Percentiles rank a stretch among this genome's conserved stretches.
phyloP scores from a whole-genome alignment of 2,329 filamentous ascomycete species.

The Ramularia endophylla region DNA sequence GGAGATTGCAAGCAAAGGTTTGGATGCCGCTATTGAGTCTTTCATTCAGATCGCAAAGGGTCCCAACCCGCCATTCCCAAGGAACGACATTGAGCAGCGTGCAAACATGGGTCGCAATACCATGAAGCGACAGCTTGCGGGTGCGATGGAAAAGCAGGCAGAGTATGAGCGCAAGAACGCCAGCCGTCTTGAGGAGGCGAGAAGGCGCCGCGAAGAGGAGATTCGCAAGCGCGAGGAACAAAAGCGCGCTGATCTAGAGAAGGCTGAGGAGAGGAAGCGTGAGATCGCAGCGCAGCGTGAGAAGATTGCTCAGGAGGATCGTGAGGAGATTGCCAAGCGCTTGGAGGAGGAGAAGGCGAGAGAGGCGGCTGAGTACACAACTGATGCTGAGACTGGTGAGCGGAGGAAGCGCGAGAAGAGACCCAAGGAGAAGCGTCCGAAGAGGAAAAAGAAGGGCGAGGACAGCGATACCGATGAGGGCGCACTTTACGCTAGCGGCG shows the following conservation, averaged over 20 bases:
- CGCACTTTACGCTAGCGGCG: constrained; percentile 41
- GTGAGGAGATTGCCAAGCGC: constrained; percentile 64
- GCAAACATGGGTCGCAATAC: constrained; percentile 98
- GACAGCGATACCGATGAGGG: constrained; percentile 39
- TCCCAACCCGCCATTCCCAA: constrained; percentile 76
- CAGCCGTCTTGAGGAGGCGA: constrained; percentile 74
- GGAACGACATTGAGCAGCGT: constrained; percentile 84
- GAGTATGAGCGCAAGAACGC: constrained; percentile 94
- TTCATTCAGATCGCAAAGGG: constrained; percentile 55
- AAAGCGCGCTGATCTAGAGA: constrained; percentile 60
- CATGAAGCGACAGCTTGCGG: constrained; percentile 83
- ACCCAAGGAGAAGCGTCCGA: constrained; percentile 34
- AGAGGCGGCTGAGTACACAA: constrained; percentile 68
- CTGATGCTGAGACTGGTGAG: constrained; percentile 75
- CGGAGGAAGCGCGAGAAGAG: constrained; percentile 73
- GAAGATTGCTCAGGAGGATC: constrained; percentile 68
- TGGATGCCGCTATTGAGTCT: constrained; percentile 77
- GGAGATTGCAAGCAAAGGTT: constrained; percentile 68
- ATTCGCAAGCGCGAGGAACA: constrained; percentile 71
- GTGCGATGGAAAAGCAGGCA: constrained; percentile 74
- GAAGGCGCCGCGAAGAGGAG: constrained; percentile 74
- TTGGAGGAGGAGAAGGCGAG: constrained; percentile 63
- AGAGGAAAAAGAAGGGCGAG: constrained; percentile 58
- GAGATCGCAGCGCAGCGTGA: constrained; percentile 83
- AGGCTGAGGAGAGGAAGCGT: constrained; percentile 66